phyloP scores from a whole-genome alignment of 2,329 filamentous ascomycete genomes.

The Pseudogymnoascus sp. region DNA sequence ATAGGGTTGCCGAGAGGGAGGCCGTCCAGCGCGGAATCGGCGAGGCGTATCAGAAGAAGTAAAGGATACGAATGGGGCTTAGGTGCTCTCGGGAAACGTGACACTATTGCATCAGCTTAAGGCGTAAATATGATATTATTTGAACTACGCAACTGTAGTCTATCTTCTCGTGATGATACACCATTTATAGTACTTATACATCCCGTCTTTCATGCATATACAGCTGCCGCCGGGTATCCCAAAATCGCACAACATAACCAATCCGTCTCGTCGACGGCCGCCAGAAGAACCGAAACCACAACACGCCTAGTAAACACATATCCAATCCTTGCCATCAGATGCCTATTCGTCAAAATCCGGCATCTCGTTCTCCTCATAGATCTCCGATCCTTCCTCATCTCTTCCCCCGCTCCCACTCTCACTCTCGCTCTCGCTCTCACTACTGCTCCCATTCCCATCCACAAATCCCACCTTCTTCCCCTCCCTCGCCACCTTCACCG shows the following conservation, averaged over 20 bases:
- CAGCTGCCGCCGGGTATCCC: constrained; percentile 4
- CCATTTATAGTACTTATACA: constrained; percentile 2
- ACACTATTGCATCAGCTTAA: constrained; percentile 1
- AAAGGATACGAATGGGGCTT: background rate
- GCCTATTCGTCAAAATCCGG: constrained; percentile 21
- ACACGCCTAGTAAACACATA: constrained; percentile 1
- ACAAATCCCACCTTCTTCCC: constrained; percentile 57
- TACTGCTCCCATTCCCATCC: constrained; percentile 30
- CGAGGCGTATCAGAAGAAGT: background rate
- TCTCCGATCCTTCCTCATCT: constrained; percentile 27
- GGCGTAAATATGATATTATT: constrained; percentile 9
- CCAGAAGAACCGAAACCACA: constrained; percentile 6
- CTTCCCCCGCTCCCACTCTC: constrained; percentile 5
- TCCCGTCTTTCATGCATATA: background rate
- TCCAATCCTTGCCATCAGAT: background rate
- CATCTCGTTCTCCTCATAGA: constrained; percentile 28
- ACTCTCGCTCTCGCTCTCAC: constrained; percentile 11
- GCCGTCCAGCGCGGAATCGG: constrained; percentile 30
- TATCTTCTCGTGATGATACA: constrained; percentile 1
- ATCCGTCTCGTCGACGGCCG: constrained; percentile 1
- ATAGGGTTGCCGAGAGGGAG: constrained; percentile 40
- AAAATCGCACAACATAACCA: constrained; percentile 5
- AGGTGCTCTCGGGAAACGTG: background rate
- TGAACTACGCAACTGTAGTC: background rate
- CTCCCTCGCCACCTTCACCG: constrained; percentile 26